Conservation (phyloP, 1,284 basidiomycete species). For the Ustanciosporium gigantosporum region DNA sequence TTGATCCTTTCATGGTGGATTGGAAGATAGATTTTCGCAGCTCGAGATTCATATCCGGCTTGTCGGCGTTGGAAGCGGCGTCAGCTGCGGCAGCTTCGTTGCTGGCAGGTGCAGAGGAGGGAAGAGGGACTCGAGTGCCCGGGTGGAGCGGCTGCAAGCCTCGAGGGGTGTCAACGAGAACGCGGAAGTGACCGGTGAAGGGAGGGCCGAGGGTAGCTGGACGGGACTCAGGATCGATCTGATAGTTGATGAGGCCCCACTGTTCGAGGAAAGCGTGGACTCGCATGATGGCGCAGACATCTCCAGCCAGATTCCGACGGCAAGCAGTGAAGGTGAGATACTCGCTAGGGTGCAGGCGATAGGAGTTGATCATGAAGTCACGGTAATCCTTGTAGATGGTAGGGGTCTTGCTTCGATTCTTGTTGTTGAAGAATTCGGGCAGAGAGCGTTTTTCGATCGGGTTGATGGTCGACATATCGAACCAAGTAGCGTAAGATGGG, state of each 20-base stretch:
- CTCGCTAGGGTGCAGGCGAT: slow-evolving; percentile 88
- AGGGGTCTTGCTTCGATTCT: slow-evolving; percentile 84
- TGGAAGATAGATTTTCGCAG: slow-evolving; percentile 57
- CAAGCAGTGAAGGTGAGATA: slow-evolving; percentile 98
- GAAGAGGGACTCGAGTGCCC: slow-evolving; percentile 60
- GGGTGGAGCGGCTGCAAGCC: slow-evolving; percentile 94
- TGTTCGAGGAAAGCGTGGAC: slow-evolving; percentile 98
- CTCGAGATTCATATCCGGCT: slow-evolving; percentile 63
- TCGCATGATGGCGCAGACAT: slow-evolving; percentile 98
- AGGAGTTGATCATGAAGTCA: slow-evolving; percentile 99
- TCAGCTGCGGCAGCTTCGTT: slow-evolving; percentile 2
- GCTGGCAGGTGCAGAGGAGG: slow-evolving; percentile 11
- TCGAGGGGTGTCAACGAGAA: slow-evolving; percentile 93
- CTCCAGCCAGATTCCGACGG: slow-evolving; percentile 90
- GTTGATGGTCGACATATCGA: slow-evolving; percentile 90
- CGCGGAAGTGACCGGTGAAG: slow-evolving; percentile 97
- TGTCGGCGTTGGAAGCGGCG: slow-evolving; percentile 65
- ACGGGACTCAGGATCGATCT: slow-evolving; percentile 96
- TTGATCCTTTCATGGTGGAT: slow-evolving; percentile 55
- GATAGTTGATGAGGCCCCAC: slow-evolving; percentile 99
- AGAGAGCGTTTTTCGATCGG: slow-evolving; percentile 88
- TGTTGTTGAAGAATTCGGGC: slow-evolving; percentile 97
- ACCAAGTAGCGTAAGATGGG: slow-evolving; percentile 97
- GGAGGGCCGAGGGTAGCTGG: slow-evolving; percentile 93
- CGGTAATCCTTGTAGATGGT: slow-evolving; percentile 98